These are phyloP conservation scores for Aphanomyces cochlioides DNA, from an alignment of 352 stramenopile genomes.

Conservation along the genomic window DNA sequence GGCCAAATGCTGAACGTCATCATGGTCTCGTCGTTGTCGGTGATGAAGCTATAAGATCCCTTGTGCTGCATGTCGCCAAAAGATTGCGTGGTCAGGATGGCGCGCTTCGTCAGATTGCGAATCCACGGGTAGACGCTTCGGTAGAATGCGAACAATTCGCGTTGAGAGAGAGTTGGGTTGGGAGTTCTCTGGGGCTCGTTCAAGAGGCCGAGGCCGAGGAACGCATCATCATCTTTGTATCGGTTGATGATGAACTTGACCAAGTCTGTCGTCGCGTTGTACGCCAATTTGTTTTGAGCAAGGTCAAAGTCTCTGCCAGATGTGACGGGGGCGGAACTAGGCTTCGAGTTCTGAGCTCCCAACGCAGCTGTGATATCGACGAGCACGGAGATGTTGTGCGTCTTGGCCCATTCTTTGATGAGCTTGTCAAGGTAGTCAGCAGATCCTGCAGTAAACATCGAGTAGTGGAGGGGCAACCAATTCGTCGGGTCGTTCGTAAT, in stretches of 20 bases:
- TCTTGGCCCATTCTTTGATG: constrained; percentile 39
- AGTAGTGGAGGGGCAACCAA: not conserved
- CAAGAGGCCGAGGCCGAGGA: constrained; percentile 38
- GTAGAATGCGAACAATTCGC: constrained; percentile 13
- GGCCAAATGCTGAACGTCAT: constrained; percentile 27
- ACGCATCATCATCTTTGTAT: constrained; percentile 36
- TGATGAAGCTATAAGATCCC: not conserved
- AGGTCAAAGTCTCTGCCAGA: constrained; percentile 31
- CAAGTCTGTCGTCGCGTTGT: constrained; percentile 33
- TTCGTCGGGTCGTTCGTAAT: constrained; percentile 3
- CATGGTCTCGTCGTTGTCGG: constrained; percentile 14
- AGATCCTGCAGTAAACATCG: constrained; percentile 19
- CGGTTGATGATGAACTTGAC: constrained; percentile 36
- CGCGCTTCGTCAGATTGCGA: not conserved
- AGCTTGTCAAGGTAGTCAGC: constrained; percentile 38
- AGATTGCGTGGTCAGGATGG: constrained; percentile 16
- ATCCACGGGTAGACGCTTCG: constrained; percentile 6
- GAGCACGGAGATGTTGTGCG: constrained; percentile 34
- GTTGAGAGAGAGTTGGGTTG: not conserved
- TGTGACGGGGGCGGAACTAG: constrained; percentile 2
- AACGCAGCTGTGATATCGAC: constrained; percentile 25
- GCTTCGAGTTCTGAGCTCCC: constrained; percentile 27
- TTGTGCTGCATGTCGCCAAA: not conserved
- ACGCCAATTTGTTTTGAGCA: constrained; percentile 14
- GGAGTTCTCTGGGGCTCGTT: constrained; percentile 35